Conservation (phyloP, 164 flowering plant species). For the Dillenia suffruticosa region DNA sequence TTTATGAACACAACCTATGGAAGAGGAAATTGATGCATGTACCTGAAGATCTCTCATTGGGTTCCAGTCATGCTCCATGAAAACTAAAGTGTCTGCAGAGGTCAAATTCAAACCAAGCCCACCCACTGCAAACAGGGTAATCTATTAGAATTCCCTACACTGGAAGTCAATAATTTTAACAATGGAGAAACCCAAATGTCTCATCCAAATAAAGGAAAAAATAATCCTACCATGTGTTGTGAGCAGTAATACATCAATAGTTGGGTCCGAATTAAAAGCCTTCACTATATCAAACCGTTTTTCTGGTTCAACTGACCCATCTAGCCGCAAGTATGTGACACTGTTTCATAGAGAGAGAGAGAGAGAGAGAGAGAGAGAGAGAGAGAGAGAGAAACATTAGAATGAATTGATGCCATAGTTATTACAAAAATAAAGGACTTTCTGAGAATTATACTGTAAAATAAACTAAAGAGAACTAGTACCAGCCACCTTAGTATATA, state of each 20-base stretch:
- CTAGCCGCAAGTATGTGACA: constrained; percentile 88
- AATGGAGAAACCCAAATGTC: neutral
- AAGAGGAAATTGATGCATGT: neutral
- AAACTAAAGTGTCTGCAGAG: constrained; percentile 95
- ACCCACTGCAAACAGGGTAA: constrained; percentile 64
- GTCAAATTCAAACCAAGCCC: constrained; percentile 98
- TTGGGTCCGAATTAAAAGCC: constrained; percentile 97
- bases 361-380: too few relatives aligned
- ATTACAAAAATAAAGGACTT: too few relatives aligned
- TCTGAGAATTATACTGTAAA: too few relatives aligned
- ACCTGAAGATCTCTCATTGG: constrained; percentile 99
- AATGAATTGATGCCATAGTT: neutral
- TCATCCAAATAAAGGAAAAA: too few relatives aligned
- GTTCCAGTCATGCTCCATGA: constrained; percentile 99
- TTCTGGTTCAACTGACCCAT: constrained; percentile 93
- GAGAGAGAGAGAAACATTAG: constrained; percentile 11
- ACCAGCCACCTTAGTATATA: too few relatives aligned
- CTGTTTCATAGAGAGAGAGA: too few relatives aligned
- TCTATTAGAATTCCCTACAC: constrained; percentile 1
- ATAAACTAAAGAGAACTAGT: too few relatives aligned
- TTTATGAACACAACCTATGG: neutral
- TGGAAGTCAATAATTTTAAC: neutral
- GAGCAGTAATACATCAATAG: constrained; percentile 87
- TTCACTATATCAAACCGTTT: constrained; percentile 96
- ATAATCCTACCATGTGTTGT: constrained; percentile 85